A percentile compares a stretch with the other conserved stretches of the same genome.
phyloP scores from a whole-genome alignment of 441 rosid genomes.

The Jatropha multifida region DNA sequence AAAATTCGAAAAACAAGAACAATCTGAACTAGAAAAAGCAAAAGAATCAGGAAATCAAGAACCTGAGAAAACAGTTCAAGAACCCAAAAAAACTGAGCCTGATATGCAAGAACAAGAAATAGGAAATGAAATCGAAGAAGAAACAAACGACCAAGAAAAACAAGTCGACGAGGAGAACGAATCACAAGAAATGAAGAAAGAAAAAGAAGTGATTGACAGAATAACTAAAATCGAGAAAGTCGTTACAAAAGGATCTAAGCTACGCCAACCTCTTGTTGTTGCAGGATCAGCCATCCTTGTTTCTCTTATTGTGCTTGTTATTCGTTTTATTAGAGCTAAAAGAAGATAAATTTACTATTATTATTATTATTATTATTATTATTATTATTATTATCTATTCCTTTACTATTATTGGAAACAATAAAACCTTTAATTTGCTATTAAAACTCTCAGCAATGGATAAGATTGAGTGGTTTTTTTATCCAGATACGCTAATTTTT shows the following conservation, averaged over 20 bases:
- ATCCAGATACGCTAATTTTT: too few species aligned
- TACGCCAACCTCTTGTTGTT: constrained; percentile 37
- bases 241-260: constrained; percentile 27
- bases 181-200: constrained; percentile 19
- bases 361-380: too few species aligned
- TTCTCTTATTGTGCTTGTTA: constrained; percentile 57
- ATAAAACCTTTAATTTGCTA: background rate
- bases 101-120: background rate
- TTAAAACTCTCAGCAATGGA: too few species aligned
- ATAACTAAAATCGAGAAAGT: constrained; percentile 3
- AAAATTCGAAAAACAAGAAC: background rate
- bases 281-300: constrained; percentile 72
- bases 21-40: constrained; percentile 15
- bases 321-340: constrained; percentile 51
- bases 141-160: constrained; percentile 10
- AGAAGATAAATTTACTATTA: constrained; percentile 27
- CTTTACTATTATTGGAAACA: background rate
- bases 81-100: constrained; percentile 15
- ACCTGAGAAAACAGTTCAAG: constrained; percentile 18
- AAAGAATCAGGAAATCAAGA: constrained; percentile 7
- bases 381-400: too few species aligned
- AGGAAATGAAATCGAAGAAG: constrained; percentile 24
- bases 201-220: constrained; percentile 28
- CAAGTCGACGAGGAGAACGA: constrained; percentile 16
- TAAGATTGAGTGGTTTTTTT: too few species aligned